Evolutionary conservation across 2,329 filamentous ascomycete species (phyloP).

Genomic region (Pseudogymnoascus sp.): DNA sequence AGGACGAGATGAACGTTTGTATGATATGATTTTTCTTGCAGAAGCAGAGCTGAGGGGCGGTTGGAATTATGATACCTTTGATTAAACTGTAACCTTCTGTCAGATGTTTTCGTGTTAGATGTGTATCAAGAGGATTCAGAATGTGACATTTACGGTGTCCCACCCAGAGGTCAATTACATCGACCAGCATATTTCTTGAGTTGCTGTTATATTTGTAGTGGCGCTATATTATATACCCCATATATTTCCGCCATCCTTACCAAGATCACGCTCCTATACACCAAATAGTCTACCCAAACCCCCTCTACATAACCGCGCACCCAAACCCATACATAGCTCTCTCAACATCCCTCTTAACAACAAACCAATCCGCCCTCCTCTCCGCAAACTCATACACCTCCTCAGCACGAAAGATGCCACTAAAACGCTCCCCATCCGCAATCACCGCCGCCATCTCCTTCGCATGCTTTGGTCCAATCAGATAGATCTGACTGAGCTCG

Average conservation of each 20-base stretch:
- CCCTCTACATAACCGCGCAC: conserved; percentile 68
- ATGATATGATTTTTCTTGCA: background rate
- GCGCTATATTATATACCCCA: background rate
- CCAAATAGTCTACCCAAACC: background rate
- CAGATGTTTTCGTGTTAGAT: background rate
- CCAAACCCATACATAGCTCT: conserved; percentile 95
- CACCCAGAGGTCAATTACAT: background rate
- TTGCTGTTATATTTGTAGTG: background rate
- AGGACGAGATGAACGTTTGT: background rate
- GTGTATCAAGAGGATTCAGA: background rate
- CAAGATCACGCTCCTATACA: background rate
- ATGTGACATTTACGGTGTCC: background rate
- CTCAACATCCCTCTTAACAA: conserved; percentile 81
- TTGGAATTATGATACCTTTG: conserved; percentile 8
- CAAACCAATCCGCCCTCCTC: conserved; percentile 88
- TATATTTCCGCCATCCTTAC: background rate
- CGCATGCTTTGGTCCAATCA: conserved; percentile 78
- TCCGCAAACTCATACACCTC: conserved; percentile 98
- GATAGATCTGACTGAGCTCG: conserved; percentile 89
- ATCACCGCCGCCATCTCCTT: conserved; percentile 95
- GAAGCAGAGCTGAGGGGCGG: background rate
- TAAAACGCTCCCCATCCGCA: conserved; percentile 81
- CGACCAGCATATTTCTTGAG: background rate
- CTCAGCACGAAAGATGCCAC: conserved; percentile 87
- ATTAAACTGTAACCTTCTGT: background rate